These are phyloP conservation scores for Fremontodendron californicum DNA, from an alignment of 345 rosid genomes.

Conservation along the genomic window DNA sequence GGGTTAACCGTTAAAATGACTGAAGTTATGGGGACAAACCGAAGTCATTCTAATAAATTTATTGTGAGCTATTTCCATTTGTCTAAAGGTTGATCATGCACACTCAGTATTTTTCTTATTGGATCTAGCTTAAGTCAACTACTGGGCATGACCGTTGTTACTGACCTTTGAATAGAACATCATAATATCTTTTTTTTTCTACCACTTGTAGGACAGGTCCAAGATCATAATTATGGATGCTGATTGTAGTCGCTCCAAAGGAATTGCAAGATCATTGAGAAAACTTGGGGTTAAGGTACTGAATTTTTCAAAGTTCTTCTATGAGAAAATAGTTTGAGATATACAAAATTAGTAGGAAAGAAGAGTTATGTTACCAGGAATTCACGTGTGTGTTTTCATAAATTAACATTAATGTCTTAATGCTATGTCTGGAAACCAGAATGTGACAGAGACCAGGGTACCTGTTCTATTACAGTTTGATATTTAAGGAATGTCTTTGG, in stretches of 20 bases:
- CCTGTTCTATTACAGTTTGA: not conserved
- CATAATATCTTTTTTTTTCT: slow-evolving; percentile 34
- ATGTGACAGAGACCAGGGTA: not conserved
- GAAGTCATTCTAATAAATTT: not conserved
- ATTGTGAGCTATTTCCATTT: not conserved
- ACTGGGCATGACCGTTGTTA: not conserved
- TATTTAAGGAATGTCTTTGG: not conserved
- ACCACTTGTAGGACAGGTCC: slow-evolving; percentile 87
- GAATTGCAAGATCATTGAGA: slow-evolving; percentile 85
- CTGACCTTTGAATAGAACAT: not conserved
- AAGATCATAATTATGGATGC: slow-evolving; percentile 93
- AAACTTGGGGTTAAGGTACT: slow-evolving; percentile 74
- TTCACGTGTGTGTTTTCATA: not conserved
- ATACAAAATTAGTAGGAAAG: not conserved
- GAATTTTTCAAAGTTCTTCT: slow-evolving; percentile 5
- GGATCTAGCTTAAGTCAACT: not conserved
- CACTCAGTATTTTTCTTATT: not conserved
- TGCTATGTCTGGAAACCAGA: not conserved
- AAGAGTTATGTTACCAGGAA: not conserved
- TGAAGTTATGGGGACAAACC: not conserved
- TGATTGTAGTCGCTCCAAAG: slow-evolving; percentile 80
- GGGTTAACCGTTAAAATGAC: not conserved
- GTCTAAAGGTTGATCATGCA: not conserved
- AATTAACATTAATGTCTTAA: not conserved
- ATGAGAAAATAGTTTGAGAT: not conserved